Evolutionary conservation across 2,329 filamentous ascomycete species (phyloP).

Genomic region (Hypoxylon sp.): DNA sequence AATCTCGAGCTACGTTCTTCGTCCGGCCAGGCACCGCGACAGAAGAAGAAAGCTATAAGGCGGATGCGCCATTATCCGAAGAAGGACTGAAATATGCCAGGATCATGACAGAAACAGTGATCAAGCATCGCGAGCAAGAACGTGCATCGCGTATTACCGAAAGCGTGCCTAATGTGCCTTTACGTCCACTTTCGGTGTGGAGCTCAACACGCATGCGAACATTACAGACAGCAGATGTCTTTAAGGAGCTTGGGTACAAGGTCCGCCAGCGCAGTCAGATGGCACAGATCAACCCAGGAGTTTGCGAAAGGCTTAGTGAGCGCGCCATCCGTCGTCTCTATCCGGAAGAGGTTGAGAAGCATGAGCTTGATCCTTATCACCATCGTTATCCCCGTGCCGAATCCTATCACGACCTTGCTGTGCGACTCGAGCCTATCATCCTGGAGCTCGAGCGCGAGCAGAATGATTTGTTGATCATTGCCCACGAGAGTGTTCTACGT

Average conservation of each 20-base stretch:
- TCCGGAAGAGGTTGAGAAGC: conserved; percentile 90
- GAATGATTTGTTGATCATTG: conserved; percentile 97
- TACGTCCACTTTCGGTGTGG: conserved; percentile 90
- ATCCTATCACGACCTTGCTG: conserved; percentile 99
- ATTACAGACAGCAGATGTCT: conserved; percentile 84
- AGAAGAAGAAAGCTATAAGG: conserved; percentile 92
- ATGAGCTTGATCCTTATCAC: conserved; percentile 94
- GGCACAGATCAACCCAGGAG: conserved; percentile 95
- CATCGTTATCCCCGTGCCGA: conserved; percentile 95
- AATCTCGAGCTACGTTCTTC: conserved; percentile 92
- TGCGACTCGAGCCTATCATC: conserved; percentile 96
- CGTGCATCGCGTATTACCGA: conserved; percentile 72
- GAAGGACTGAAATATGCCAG: conserved; percentile 82
- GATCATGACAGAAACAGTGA: conserved; percentile 84
- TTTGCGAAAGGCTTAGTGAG: conserved; percentile 94
- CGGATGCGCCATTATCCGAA: conserved; percentile 83
- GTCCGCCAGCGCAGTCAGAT: conserved; percentile 93
- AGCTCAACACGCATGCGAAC: conserved; percentile 91
- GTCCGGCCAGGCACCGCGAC: conserved; percentile 84
- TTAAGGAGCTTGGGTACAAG: conserved; percentile 82
- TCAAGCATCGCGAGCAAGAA: conserved; percentile 86
- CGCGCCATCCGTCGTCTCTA: conserved; percentile 80
- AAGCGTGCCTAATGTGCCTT: conserved; percentile 71
- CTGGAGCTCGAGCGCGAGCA: conserved; percentile 96
- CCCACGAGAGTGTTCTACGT: conserved; percentile 95